Conservation (phyloP, 176 grass and related monocot genomes). For the Cenchrus americanus region DNA sequence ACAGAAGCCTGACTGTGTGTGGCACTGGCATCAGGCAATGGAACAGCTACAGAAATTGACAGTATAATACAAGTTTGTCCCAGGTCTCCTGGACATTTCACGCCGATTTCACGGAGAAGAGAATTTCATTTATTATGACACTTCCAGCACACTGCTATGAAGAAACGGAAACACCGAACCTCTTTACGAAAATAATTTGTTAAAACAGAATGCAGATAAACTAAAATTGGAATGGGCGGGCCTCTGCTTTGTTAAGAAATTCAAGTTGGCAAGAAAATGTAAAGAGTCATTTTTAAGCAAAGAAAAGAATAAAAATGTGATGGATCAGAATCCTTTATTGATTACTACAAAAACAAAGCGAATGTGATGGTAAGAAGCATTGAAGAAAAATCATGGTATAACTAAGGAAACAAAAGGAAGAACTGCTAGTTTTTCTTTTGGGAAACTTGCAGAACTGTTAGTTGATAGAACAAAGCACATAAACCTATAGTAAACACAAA, state of each 20-base stretch:
- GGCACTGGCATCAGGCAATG: too few species aligned
- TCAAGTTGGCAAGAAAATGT: conserved; percentile 5
- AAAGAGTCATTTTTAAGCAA: not conserved
- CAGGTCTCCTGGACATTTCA: too few species aligned
- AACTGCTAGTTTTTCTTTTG: not conserved
- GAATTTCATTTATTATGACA: too few species aligned
- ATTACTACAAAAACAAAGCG: conserved; percentile 10
- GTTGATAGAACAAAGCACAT: conserved; percentile 24
- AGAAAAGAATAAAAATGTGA: not conserved
- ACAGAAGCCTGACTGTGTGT: too few species aligned
- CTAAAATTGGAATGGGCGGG: not conserved
- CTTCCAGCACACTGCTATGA: too few species aligned
- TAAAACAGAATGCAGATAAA: conserved; percentile 23
- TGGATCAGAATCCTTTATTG: conserved; percentile 18
- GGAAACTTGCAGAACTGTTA: not conserved
- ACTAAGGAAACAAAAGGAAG: conserved; percentile 17
- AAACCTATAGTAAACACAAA: conserved; percentile 12
- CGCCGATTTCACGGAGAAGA: too few species aligned
- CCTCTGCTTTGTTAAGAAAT: conserved; percentile 27
- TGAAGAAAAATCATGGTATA: not conserved
- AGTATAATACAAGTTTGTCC: too few species aligned
- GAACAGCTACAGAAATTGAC: too few species aligned
- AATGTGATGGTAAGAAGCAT: not conserved
- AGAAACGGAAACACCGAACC: too few species aligned
- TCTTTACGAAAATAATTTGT: conserved; percentile 26